Evolutionary conservation across 495 filamentous ascomycete genomes (phyloP).

Genomic region (Tuber umbilicatum): DNA sequence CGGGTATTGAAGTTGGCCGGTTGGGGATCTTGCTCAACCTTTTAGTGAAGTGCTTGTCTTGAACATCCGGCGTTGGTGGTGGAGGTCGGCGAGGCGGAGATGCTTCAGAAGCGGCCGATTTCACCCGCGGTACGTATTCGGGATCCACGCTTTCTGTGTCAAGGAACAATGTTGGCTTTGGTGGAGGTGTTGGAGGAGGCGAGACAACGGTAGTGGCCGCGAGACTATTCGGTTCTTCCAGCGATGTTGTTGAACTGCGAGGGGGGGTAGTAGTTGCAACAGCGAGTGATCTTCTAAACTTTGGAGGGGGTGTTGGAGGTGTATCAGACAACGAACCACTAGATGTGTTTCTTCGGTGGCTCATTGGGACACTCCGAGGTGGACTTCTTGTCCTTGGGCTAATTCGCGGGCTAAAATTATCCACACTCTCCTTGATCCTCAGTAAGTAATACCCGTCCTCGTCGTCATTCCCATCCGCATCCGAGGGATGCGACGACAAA

Average conservation of each 20-base stretch:
- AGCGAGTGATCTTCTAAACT: constrained; percentile 28
- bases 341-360: constrained; percentile 24
- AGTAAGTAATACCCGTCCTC: constrained; percentile 36
- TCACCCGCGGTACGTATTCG: constrained; percentile 18
- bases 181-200: constrained; percentile 39
- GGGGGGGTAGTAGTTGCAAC: constrained; percentile 34
- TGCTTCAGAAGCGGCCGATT: constrained; percentile 7
- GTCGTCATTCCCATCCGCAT: constrained; percentile 33
- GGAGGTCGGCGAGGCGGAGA: constrained; percentile 29
- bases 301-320: constrained; percentile 17
- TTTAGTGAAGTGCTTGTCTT: constrained; percentile 21
- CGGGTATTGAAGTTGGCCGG: constrained; percentile 19
- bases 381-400: constrained; percentile 29
- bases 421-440: constrained; percentile 18
- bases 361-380: constrained; percentile 31
- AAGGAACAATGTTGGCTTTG: constrained; percentile 43
- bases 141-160: constrained; percentile 25
- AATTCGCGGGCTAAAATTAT: constrained; percentile 5
- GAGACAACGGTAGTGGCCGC: constrained; percentile 21
- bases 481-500: constrained; percentile 26
- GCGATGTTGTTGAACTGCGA: constrained; percentile 37
- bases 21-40: constrained; percentile 17
- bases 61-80: constrained; percentile 19
- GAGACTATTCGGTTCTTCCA: constrained; percentile 30
- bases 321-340: constrained; percentile 21